phyloP scores from a whole-genome alignment of 108 stramenopile species.

The Nannochloropsis salina region DNA sequence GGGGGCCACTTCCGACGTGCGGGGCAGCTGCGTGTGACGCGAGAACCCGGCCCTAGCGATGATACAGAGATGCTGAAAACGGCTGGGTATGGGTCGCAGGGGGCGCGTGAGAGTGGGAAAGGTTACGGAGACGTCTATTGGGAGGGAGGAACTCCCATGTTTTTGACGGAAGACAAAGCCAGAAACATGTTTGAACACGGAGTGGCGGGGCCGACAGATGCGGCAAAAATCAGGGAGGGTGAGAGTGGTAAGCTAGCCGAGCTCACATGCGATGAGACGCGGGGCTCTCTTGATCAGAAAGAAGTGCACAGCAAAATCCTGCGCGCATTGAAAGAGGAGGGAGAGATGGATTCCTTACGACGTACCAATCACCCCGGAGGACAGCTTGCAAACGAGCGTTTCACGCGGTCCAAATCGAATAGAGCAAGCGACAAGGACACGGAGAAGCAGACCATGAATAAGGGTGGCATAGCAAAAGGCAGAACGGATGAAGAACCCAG shows the following conservation, averaged over 20 bases:
- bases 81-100: not conserved
- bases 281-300: not conserved
- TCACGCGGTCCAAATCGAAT: not conserved
- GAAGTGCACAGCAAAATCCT: not conserved
- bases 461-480: not conserved
- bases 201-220: not conserved
- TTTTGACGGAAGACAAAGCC: not conserved
- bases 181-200: not conserved
- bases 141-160: not conserved
- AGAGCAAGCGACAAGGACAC: not conserved
- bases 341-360: constrained; percentile 3
- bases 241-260: not conserved
- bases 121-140: not conserved
- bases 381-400: not conserved
- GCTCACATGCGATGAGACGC: not conserved
- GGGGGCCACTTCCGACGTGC: not conserved
- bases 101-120: not conserved
- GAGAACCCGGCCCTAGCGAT: not conserved
- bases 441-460: not conserved
- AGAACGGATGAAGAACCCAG: too few species aligned
- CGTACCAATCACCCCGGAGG: not conserved
- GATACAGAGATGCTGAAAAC: not conserved
- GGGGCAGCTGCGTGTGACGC: not conserved
- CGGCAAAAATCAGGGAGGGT: not conserved
- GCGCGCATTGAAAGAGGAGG: not conserved